Percentiles rank a stretch among this genome's conserved stretches.
phyloP scores from a whole-genome alignment of 139 green algal species.

The Chara braunii region DNA sequence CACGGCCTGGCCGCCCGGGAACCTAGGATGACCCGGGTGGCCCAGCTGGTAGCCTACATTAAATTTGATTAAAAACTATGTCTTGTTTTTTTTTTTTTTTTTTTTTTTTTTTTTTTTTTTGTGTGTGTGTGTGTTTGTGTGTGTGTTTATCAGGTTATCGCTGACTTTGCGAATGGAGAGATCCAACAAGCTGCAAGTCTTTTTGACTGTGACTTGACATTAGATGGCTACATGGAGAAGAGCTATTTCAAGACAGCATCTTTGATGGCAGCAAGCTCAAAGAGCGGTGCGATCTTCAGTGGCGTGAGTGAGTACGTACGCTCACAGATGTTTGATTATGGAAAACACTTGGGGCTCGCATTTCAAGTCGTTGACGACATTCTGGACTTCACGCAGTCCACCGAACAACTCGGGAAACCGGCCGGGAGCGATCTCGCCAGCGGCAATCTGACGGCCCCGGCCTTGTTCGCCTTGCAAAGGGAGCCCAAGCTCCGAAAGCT shows the following conservation, averaged over 20 bases:
- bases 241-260: conserved; percentile 96
- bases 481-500: conserved; percentile 57
- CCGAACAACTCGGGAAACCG: conserved; percentile 91
- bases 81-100: no score
- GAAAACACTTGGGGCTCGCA: conserved; percentile 88
- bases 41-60: no score
- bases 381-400: conserved; percentile 92
- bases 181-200: conserved; percentile 81
- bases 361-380: conserved; percentile 97
- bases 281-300: conserved; percentile 80
- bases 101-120: no score
- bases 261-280: conserved; percentile 90
- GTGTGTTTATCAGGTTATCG: conserved; percentile 98
- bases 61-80: no score
- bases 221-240: conserved; percentile 90
- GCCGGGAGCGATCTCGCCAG: conserved; percentile 88
- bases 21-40: no score
- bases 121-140: no score
- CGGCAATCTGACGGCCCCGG: conserved; percentile 93
- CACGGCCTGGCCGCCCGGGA: no score
- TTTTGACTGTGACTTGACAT: conserved; percentile 81
- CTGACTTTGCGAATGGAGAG: conserved; percentile 97
- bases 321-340: conserved; percentile 88
- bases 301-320: conserved; percentile 61
- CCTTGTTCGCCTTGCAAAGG: conserved; percentile 75